Percentiles rank a stretch among this genome's conserved stretches.
These are phyloP conservation scores for Leccinum solheimii DNA, from an alignment of 1,284 basidiomycete species.

Conservation along the genomic window DNA sequence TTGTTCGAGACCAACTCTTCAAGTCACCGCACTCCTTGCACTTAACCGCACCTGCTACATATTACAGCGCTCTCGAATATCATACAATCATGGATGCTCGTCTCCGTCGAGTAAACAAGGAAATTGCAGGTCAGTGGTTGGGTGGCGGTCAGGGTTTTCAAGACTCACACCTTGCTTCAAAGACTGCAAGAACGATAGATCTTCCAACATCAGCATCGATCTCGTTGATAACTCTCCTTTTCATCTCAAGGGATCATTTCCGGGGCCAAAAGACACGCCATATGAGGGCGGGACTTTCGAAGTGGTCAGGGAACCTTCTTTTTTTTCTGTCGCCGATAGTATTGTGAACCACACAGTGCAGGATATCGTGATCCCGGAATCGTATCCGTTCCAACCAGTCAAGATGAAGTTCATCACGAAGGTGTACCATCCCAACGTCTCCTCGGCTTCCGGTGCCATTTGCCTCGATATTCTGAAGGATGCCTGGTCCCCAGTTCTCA, in stretches of 20 bases:
- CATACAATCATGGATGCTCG: slow-evolving; percentile 71
- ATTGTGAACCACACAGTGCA: slow-evolving; percentile 33
- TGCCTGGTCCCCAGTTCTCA: slow-evolving; percentile 91
- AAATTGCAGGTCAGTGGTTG: slow-evolving; percentile 70
- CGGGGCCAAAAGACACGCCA: slow-evolving; percentile 91
- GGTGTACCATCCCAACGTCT: slow-evolving; percentile 97
- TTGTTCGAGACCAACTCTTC: background rate
- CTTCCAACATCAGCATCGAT: slow-evolving; percentile 81
- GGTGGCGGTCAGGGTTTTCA: background rate
- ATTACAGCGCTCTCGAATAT: background rate
- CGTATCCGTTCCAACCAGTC: slow-evolving; percentile 95
- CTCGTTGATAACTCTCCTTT: slow-evolving; percentile 87
- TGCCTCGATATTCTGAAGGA: slow-evolving; percentile 89
- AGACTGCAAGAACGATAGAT: slow-evolving; percentile 95
- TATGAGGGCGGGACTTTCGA: slow-evolving; percentile 94
- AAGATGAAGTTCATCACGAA: slow-evolving; percentile 99
- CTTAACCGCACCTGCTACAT: background rate
- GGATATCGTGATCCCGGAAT: slow-evolving; percentile 95
- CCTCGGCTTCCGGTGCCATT: slow-evolving; percentile 91
- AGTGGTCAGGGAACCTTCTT: slow-evolving; percentile 64
- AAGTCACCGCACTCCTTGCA: background rate
- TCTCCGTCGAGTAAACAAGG: slow-evolving; percentile 88
- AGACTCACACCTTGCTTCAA: slow-evolving; percentile 1
- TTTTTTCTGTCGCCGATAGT: slow-evolving; percentile 4
- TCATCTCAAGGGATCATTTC: slow-evolving; percentile 87